Evolutionary conservation across 371 early-diverging fungal genomes (phyloP), one percentile per base, ranked within the genome.

Genomic region (Syncephalis fuscata): DNA sequence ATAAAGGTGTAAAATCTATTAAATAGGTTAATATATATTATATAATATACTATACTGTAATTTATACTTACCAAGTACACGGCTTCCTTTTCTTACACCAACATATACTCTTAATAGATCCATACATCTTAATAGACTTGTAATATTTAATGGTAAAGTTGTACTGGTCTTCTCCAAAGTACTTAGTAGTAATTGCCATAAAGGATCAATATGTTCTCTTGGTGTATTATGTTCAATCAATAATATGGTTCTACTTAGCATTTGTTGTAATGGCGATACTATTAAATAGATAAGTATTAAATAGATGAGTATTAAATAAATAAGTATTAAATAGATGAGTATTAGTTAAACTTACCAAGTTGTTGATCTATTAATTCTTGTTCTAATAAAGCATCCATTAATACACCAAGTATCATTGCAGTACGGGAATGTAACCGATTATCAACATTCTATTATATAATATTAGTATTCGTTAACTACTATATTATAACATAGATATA

Each of bases 341-440:
- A 45, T 19, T 26, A 23, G n/a, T n/a, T 26, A 45, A 5, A 45
- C 21, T 17, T 22, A 9, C 27, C 22, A 19, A 49, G 3, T 19
- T 49, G 32, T 7, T 32, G 7, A 32, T 32, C 32, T 7, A 32
- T 42, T 10, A 41, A 24, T 19, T 49, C 43, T 11, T n/a, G n/a
- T 16, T 41, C 25, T 17, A 42, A 14, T 8, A 44, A 14, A 7
- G 21, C 10, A 17, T 14, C 51, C 39, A 74, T 54, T 23, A 79
- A 46, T n/a, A 68, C 71, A 16, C 60, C 60, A 19, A 68, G 62
- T 39, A 75, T 66, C 1, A 62, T 50, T 16, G 60, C 51, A 4
- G 66, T 71, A 42, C 70, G 58, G 3, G 80, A 78, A 54, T 78
- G 78, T 39, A 80, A 59, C 42, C 64, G 65, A 36, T 67, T 55